A percentile compares a stretch with the other conserved stretches of the same genome.
These are phyloP conservation scores for Phaffia rhodozyma DNA, from an alignment of 1,284 basidiomycete genomes.

Conservation along the genomic window DNA sequence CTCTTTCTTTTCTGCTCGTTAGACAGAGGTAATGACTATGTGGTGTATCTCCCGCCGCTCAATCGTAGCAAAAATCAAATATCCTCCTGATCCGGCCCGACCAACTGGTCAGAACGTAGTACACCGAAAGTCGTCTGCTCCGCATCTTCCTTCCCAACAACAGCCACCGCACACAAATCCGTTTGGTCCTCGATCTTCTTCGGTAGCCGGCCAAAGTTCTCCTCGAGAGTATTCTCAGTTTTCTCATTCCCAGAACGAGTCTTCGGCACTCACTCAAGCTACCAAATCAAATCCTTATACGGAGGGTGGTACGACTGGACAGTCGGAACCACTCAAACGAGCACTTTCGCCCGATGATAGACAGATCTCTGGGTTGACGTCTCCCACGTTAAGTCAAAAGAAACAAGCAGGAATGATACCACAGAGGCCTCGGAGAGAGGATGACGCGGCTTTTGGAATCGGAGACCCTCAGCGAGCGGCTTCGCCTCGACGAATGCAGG, in stretches of 20 bases:
- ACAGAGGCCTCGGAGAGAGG: constrained; percentile 51
- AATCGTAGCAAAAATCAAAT: constrained; percentile 69
- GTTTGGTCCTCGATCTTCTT: constrained; percentile 20
- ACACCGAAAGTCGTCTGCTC: constrained; percentile 22
- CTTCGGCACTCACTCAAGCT: neutral
- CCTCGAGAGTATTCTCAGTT: constrained; percentile 2
- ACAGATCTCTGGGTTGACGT: neutral
- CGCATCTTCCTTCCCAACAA: constrained; percentile 19
- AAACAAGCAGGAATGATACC: constrained; percentile 39
- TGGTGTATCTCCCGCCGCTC: neutral
- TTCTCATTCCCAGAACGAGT: neutral
- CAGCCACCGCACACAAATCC: constrained; percentile 23
- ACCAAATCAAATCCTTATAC: neutral
- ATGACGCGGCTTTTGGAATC: constrained; percentile 44
- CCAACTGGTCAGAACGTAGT: constrained; percentile 26
- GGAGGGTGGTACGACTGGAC: neutral
- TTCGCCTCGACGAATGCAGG: constrained; percentile 24
- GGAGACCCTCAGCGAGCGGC: constrained; percentile 36
- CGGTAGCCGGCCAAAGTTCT: constrained; percentile 5
- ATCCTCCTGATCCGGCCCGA: constrained; percentile 46
- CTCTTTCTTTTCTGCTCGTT: constrained; percentile 20
- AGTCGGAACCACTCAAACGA: constrained; percentile 7
- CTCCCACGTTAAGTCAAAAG: neutral
- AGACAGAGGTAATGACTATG: constrained; percentile 13
- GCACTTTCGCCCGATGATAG: neutral